Evolutionary conservation across 305 asterid species (phyloP).

Genomic region (Ilex paraguariensis): DNA sequence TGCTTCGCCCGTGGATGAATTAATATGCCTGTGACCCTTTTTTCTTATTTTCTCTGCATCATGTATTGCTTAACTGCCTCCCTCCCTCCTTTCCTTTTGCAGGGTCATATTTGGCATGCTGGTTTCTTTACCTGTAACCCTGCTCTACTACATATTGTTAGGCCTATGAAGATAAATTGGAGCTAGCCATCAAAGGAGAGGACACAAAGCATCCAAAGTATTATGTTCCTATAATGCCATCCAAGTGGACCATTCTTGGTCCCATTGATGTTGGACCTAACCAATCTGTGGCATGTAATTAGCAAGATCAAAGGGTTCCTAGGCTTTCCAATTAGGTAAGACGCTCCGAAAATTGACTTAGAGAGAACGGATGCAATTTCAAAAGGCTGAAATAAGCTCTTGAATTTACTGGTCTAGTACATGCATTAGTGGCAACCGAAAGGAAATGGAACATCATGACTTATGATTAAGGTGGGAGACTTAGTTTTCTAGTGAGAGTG

Average conservation of each 20-base stretch:
- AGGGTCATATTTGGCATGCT: constrained; percentile 83
- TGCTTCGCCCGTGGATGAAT: too few relatives aligned
- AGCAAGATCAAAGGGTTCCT: background rate
- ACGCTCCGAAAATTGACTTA: background rate
- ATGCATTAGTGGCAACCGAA: constrained; percentile 22
- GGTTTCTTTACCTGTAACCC: constrained; percentile 64
- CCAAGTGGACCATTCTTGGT: background rate
- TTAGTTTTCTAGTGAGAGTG: background rate
- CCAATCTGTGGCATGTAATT: background rate
- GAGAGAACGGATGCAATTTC: background rate
- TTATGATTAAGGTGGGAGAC: constrained; percentile 12
- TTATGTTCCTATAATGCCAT: background rate
- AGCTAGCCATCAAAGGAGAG: background rate
- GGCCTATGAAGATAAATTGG: constrained; percentile 41
- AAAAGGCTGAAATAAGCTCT: background rate
- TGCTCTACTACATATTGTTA: constrained; percentile 54
- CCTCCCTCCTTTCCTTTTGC: constrained; percentile 18
- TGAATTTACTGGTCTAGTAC: background rate
- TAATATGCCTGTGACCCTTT: background rate
- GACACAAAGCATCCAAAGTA: background rate
- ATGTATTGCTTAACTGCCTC: too few relatives aligned
- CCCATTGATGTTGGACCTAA: constrained; percentile 10
- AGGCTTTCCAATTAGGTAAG: background rate
- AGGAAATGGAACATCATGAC: constrained; percentile 12
- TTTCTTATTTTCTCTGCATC: background rate